These are phyloP conservation scores for Salix udensis DNA, from an alignment of 345 rosid genomes.

Conservation along the genomic window DNA sequence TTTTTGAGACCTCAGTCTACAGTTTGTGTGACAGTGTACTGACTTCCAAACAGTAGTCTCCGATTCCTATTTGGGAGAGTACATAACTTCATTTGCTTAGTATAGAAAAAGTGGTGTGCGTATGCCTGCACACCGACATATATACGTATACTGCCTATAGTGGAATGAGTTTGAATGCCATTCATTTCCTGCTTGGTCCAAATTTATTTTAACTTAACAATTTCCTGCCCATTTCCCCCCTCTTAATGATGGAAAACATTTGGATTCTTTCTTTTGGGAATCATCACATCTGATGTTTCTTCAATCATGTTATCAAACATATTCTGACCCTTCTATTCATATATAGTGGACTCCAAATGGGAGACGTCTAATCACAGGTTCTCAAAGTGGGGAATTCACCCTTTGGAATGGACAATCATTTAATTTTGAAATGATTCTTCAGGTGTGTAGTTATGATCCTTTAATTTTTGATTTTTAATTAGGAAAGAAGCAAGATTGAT, in stretches of 20 bases:
- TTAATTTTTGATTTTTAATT: not conserved
- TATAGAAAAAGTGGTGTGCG: not conserved
- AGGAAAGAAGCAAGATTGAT: not conserved
- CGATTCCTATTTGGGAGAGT: not conserved
- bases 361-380: slow-evolving; percentile 92
- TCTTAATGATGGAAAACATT: not conserved
- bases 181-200: not conserved
- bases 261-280: not conserved
- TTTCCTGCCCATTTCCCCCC: not conserved
- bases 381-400: slow-evolving; percentile 97
- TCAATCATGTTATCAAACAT: not conserved
- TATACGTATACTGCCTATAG: too few species aligned
- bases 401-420: slow-evolving; percentile 99
- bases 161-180: not conserved
- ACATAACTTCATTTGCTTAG: not conserved
- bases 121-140: not conserved
- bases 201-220: not conserved
- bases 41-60: not conserved
- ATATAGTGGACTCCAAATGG: slow-evolving; percentile 96
- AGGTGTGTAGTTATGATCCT: slow-evolving; percentile 39
- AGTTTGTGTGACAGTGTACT: not conserved
- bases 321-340: slow-evolving; percentile 29
- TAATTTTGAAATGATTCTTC: slow-evolving; percentile 96
- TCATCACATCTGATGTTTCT: not conserved
- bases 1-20: not conserved